These are phyloP conservation scores for Trichophaea hybrida DNA, from an alignment of 2,329 filamentous ascomycete species.

Conservation along the genomic window DNA sequence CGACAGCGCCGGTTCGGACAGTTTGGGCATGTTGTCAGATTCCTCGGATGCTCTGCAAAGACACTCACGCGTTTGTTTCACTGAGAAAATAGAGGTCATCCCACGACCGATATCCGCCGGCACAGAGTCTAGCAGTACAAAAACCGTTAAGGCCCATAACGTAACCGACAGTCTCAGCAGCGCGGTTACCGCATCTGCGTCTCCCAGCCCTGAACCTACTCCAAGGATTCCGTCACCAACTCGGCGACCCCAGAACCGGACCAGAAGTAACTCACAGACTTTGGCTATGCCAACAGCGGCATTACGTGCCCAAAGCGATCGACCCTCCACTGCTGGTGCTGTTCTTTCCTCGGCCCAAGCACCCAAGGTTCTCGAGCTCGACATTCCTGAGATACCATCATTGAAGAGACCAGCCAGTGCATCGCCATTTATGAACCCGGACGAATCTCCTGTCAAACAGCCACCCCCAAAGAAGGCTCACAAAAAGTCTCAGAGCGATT, in stretches of 20 bases:
- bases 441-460: slow-evolving; percentile 10
- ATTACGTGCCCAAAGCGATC: slow-evolving; percentile 24
- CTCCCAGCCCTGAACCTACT: slow-evolving; percentile 22
- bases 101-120: slow-evolving; percentile 73
- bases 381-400: slow-evolving; percentile 6
- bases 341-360: slow-evolving; percentile 39
- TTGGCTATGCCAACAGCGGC: slow-evolving; percentile 19
- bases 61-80: slow-evolving; percentile 57
- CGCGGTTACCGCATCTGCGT: slow-evolving; percentile 32
- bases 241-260: slow-evolving; percentile 19
- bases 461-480: slow-evolving; percentile 18
- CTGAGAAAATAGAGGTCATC: slow-evolving; percentile 70
- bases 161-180: slow-evolving; percentile 70
- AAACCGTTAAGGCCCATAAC: slow-evolving; percentile 57
- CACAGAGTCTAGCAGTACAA: slow-evolving; percentile 66
- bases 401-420: slow-evolving; percentile 7
- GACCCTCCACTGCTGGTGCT: slow-evolving; percentile 59
- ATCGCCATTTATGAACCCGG: slow-evolving; percentile 9
- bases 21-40: background rate
- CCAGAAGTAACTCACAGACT: slow-evolving; percentile 23
- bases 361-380: slow-evolving; percentile 1
- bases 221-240: slow-evolving; percentile 9
- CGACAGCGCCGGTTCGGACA: background rate
- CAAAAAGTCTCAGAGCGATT: slow-evolving; percentile 23
- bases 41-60: background rate